Evolutionary conservation across 768 basidiomycete genomes (phyloP).

Genomic region (Trametopsis cervina): DNA sequence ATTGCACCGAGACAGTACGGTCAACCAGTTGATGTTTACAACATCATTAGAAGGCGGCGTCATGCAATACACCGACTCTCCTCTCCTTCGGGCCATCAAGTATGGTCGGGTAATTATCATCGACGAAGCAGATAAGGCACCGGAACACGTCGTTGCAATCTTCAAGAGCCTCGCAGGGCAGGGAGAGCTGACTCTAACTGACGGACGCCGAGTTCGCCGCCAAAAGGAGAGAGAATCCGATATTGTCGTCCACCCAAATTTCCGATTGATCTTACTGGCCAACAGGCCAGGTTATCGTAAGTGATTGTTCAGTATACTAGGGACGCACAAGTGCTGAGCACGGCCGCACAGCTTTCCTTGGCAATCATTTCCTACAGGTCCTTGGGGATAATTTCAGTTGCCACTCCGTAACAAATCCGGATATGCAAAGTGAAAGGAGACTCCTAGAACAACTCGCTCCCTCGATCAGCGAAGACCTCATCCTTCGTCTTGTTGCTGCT

Average conservation of each 20-base stretch:
- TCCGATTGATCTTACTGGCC: slow-evolving; percentile 56
- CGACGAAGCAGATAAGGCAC: slow-evolving; percentile 69
- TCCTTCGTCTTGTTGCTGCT: slow-evolving; percentile 50
- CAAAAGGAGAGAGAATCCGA: slow-evolving; percentile 42
- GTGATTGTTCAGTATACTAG: slow-evolving; percentile 13
- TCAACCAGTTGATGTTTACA: slow-evolving; percentile 65
- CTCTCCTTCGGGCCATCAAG: slow-evolving; percentile 55
- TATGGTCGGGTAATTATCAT: slow-evolving; percentile 61
- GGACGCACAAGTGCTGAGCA: too few species aligned
- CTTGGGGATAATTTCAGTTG: slow-evolving; percentile 62
- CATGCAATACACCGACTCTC: slow-evolving; percentile 57
- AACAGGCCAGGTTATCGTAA: slow-evolving; percentile 66
- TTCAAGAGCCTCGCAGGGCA: slow-evolving; percentile 65
- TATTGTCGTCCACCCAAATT: slow-evolving; percentile 55
- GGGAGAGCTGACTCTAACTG: slow-evolving; percentile 54
- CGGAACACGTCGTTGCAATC: slow-evolving; percentile 66
- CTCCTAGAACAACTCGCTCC: slow-evolving; percentile 57
- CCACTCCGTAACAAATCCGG: slow-evolving; percentile 62
- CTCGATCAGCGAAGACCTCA: slow-evolving; percentile 44
- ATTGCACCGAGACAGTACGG: slow-evolving; percentile 63
- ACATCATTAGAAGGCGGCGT: slow-evolving; percentile 52
- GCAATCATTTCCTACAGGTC: slow-evolving; percentile 68
- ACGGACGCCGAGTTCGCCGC: slow-evolving; percentile 50
- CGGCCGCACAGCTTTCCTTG: slow-evolving; percentile 56
- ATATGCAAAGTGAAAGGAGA: slow-evolving; percentile 55